Evolutionary conservation across 257 asterid species (phyloP).

Genomic region (Forsythia suspensa): DNA sequence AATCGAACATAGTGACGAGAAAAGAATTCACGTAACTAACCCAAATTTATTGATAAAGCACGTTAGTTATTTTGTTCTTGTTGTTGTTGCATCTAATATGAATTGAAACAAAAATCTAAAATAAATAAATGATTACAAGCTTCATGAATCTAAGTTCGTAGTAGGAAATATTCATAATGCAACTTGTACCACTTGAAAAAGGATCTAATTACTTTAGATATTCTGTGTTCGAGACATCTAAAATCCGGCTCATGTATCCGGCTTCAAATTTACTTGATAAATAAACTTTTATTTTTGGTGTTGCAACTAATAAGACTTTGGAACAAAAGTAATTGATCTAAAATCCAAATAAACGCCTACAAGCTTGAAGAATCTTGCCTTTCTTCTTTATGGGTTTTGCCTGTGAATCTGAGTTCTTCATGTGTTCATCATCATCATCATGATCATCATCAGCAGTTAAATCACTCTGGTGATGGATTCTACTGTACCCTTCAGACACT

Average conservation of each 20-base stretch:
- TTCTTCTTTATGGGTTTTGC: slow-evolving; percentile 21
- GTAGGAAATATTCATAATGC: neutral
- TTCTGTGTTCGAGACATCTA: neutral
- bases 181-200: neutral
- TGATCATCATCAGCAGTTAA: neutral
- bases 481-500: slow-evolving; percentile 34
- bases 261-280: neutral
- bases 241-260: neutral
- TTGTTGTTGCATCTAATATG: neutral
- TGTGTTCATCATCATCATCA: neutral
- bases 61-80: no score
- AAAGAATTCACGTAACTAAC: no score
- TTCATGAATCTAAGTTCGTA: no score
- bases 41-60: no score
- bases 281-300: neutral
- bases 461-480: slow-evolving; percentile 36
- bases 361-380: slow-evolving; percentile 31
- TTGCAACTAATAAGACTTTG: neutral
- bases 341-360: slow-evolving; percentile 33
- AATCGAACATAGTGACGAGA: no score
- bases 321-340: neutral
- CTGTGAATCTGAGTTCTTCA: neutral
- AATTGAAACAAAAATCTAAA: neutral
- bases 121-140: neutral
- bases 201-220: neutral